These are phyloP conservation scores for Euphorbia pulcherrima DNA, from an alignment of 345 rosid species.

Conservation along the genomic window DNA sequence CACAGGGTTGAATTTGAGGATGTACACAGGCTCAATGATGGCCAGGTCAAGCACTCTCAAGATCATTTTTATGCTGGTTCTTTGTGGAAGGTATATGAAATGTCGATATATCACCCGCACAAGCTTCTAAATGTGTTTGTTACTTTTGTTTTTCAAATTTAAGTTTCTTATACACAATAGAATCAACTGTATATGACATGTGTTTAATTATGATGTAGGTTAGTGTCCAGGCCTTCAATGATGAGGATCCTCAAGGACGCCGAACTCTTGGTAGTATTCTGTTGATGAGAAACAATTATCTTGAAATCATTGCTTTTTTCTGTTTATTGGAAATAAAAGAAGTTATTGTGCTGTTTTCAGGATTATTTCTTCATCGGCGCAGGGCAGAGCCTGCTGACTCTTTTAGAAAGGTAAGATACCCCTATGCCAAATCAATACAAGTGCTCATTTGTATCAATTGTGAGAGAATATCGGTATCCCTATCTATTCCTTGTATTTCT, in stretches of 20 bases:
- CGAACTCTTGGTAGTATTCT: conserved; percentile 71
- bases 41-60: conserved; percentile 95
- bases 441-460: background rate
- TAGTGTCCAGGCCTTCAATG: conserved; percentile 88
- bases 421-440: conserved; percentile 8
- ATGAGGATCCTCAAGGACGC: conserved; percentile 97
- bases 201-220: conserved; percentile 45
- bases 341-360: conserved; percentile 37
- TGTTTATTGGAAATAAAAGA: background rate
- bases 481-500: background rate
- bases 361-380: conserved; percentile 89
- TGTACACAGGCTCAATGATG: conserved; percentile 82
- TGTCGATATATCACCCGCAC: background rate
- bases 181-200: conserved; percentile 9
- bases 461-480: background rate
- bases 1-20: conserved; percentile 82
- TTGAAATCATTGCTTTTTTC: conserved; percentile 3
- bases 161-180: background rate
- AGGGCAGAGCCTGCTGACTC: conserved; percentile 80
- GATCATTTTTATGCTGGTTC: conserved; percentile 96
- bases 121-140: background rate
- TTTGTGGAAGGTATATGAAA: conserved; percentile 81
- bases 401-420: conserved; percentile 60
- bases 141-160: background rate
- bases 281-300: background rate